Base-by-base conservation (phyloP, 2,329 filamentous ascomycete species). In the Cadophora malorum region DNA sequence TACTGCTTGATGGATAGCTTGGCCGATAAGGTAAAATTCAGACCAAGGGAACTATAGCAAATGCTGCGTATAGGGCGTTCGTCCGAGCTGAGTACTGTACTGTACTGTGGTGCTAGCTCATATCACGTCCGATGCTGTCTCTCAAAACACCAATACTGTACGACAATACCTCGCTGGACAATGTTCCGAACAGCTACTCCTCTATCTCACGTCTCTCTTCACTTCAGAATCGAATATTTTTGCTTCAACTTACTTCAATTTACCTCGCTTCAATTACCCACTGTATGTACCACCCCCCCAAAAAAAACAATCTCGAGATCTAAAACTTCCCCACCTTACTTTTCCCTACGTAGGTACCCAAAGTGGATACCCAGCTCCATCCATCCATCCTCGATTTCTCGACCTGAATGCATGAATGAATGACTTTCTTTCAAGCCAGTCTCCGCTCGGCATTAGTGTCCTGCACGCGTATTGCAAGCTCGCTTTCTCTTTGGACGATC, bases 391-490 rank as follows among this genome's bases (percentile, higher is more conserved):
- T 21, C 5, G 9, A 6, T 21, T 8, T 21, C 41, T 21, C 7
- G 8, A 49, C 45, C 4, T 8, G 35, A 3, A 28, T 28, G 28
- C 28, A n/a, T 19, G 12, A 47, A 47, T 19, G 41, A 49, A n/a
- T 9, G 45, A 49, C 45, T 49, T n/a, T n/a, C n/a, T n/a, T n/a
- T 49, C 5, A 49, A 49, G 19, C 19, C 45, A 21, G n/a, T 10
- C 19, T 14, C 4, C 28, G 3, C 49, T 65, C 31, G 65, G 61
- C 68, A 69, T 67, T 67, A 67, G 63, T 62, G 59, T 47, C 38
- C 55, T 35, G 52, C 61, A 58, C 62, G 69, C 28, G 64, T 67
- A 68, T 61, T 69, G 67, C 66, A 49, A 63, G 45, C 60, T 66
- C 41, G 56, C 49, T n/a, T 14, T 63, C 23, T 65, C 47, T 31